These are phyloP conservation scores for Trypanosoma congolense DNA, from an alignment of 208 protist species.

Conservation along the genomic window DNA sequence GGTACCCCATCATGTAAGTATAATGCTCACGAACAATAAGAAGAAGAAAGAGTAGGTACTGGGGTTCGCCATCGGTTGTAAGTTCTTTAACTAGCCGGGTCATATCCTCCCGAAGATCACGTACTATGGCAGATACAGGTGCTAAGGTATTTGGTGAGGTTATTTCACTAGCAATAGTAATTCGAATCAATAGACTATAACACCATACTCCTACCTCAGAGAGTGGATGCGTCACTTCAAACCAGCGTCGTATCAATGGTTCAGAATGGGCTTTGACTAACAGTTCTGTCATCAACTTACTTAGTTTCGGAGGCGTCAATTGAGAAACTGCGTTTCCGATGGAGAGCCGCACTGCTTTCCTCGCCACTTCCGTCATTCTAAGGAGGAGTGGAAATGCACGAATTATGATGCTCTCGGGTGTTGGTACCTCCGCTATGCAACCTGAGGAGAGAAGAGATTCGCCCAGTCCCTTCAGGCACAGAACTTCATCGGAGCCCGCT, in stretches of 20 bases:
- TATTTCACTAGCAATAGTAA: slow-evolving; percentile 14
- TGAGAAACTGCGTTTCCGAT: slow-evolving; percentile 12
- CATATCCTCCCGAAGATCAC: background rate
- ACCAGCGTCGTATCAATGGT: slow-evolving; percentile 10
- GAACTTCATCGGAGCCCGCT: background rate
- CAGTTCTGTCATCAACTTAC: slow-evolving; percentile 11
- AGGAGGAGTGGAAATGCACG: slow-evolving; percentile 18
- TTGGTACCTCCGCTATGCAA: slow-evolving; percentile 9
- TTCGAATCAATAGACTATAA: slow-evolving; percentile 17
- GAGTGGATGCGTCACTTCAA: slow-evolving; percentile 12
- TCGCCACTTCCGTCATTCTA: slow-evolving; percentile 7
- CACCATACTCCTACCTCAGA: slow-evolving; percentile 16
- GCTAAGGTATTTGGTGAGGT: background rate
- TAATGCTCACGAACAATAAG: slow-evolving; percentile 18
- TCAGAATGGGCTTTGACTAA: slow-evolving; percentile 2
- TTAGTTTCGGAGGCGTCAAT: slow-evolving; percentile 1
- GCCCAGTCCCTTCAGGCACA: slow-evolving; percentile 9
- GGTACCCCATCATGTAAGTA: slow-evolving; percentile 3
- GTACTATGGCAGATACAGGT: slow-evolving; percentile 3
- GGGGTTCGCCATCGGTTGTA: background rate
- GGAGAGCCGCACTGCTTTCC: slow-evolving; percentile 8
- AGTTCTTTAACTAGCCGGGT: slow-evolving; percentile 4
- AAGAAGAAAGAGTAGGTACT: slow-evolving; percentile 12
- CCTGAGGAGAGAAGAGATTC: slow-evolving; percentile 13
- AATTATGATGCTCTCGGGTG: slow-evolving; percentile 18